These are phyloP conservation scores for Capronia epimyces DNA, from an alignment of 2,329 filamentous ascomycete genomes.

Conservation along the genomic window DNA sequence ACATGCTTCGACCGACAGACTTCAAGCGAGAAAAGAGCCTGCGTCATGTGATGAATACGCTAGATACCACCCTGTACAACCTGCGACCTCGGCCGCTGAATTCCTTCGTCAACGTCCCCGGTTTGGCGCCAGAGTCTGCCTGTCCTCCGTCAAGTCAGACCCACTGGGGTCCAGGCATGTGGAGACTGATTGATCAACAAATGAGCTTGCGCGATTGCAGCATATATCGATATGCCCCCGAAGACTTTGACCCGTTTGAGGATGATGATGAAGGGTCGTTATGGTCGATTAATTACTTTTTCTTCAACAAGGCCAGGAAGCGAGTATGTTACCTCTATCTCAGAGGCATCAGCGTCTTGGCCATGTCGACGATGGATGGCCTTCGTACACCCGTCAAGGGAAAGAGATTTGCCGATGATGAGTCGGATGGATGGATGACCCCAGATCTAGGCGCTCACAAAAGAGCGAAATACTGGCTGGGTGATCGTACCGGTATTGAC, in stretches of 20 bases:
- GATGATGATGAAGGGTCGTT: constrained; percentile 90
- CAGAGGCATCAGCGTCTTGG: constrained; percentile 67
- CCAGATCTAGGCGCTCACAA: constrained; percentile 62
- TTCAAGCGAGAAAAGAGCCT: constrained; percentile 80
- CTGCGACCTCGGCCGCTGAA: constrained; percentile 60
- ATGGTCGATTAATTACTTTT: constrained; percentile 95
- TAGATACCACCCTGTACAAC: constrained; percentile 83
- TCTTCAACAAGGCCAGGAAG: constrained; percentile 90
- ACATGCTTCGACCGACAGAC: constrained; percentile 80
- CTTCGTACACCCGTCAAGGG: constrained; percentile 41
- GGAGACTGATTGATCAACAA: constrained; percentile 86
- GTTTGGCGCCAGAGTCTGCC: constrained; percentile 34
- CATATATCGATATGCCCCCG: constrained; percentile 82
- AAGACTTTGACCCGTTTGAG: constrained; percentile 75
- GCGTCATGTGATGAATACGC: constrained; percentile 73
- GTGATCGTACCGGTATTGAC: constrained; percentile 52
- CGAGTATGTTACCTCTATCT: constrained; percentile 91
- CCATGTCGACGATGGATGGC: constrained; percentile 59
- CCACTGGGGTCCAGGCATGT: constrained; percentile 81
- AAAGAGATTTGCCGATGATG: constrained; percentile 44
- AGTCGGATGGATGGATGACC: constrained; percentile 43
- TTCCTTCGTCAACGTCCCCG: constrained; percentile 28
- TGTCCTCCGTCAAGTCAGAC: constrained; percentile 45
- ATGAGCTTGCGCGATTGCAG: constrained; percentile 87
- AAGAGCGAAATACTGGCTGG: constrained; percentile 83